A percentile compares a stretch with the other conserved stretches of the same genome.
Conservation (phyloP, 1,284 basidiomycete species). For the Omphalotus olearius region DNA sequence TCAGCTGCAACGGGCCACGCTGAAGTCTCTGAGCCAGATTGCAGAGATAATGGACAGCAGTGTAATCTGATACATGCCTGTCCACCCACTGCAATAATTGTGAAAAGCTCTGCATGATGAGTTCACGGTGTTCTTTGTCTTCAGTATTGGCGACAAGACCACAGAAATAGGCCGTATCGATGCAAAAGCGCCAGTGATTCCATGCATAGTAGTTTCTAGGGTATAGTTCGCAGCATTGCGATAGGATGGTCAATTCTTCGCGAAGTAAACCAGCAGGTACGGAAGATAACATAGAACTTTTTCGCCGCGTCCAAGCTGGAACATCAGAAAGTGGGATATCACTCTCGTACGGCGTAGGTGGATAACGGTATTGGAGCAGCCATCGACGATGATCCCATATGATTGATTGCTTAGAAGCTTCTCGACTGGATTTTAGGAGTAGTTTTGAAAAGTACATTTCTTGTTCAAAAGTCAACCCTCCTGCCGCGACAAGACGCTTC, state of each 20-base stretch:
- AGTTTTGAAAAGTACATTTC: conserved; percentile 48
- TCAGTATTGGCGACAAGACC: conserved; percentile 12
- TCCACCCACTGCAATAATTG: conserved; percentile 48
- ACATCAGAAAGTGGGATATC: conserved; percentile 14
- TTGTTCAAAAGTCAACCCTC: conserved; percentile 27
- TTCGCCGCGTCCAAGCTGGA: conserved; percentile 23
- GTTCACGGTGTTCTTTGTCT: conserved; percentile 21
- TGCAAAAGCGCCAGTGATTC: conserved; percentile 49
- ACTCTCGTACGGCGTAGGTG: not conserved
- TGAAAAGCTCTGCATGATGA: conserved; percentile 35
- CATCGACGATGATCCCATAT: conserved; percentile 67
- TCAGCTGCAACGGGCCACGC: not conserved
- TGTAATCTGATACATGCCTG: conserved; percentile 58
- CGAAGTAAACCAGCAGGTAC: conserved; percentile 29
- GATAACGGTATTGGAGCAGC: conserved; percentile 39
- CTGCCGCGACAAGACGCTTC: conserved; percentile 42
- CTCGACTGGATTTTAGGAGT: conserved; percentile 44
- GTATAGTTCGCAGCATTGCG: conserved; percentile 50
- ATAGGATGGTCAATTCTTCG: conserved; percentile 41
- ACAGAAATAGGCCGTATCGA: conserved; percentile 21
- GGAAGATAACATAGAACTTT: not conserved
- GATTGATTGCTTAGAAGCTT: conserved; percentile 57
- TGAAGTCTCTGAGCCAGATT: conserved; percentile 25
- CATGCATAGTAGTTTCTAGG: conserved; percentile 69
- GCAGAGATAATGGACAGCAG: conserved; percentile 51